phyloP scores from a whole-genome alignment of 2,329 filamentous ascomycete species.

The Bipolaris sorokiniana region DNA sequence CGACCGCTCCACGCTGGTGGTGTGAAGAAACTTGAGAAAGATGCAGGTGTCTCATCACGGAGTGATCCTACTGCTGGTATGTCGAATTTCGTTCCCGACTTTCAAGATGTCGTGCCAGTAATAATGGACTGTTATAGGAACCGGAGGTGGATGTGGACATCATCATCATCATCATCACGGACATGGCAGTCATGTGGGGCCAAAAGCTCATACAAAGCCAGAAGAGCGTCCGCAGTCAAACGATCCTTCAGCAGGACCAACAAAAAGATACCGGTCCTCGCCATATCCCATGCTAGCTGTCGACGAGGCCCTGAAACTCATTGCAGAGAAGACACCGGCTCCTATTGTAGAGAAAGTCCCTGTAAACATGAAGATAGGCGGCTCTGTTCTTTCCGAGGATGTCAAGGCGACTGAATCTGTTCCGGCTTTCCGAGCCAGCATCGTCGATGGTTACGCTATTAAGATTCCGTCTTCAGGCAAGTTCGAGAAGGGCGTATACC shows the following conservation, averaged over 20 bases:
- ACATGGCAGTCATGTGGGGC: constrained; percentile 57
- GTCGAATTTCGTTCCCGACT: background rate
- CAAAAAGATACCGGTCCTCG: constrained; percentile 78
- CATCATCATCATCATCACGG: constrained; percentile 47
- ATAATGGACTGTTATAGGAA: constrained; percentile 16
- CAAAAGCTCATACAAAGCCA: constrained; percentile 73
- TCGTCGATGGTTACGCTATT: constrained; percentile 90
- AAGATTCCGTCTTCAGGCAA: constrained; percentile 46
- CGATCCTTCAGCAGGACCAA: constrained; percentile 64
- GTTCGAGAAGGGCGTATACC: constrained; percentile 76
- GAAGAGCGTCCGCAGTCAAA: constrained; percentile 64
- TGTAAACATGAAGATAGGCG: constrained; percentile 71
- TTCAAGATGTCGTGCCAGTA: background rate
- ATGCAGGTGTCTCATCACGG: constrained; percentile 65
- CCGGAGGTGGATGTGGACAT: constrained; percentile 39
- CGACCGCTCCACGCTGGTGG: constrained; percentile 80
- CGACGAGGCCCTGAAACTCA: constrained; percentile 75
- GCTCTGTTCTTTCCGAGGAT: constrained; percentile 81
- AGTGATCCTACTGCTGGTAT: constrained; percentile 24
- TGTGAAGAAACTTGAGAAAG: constrained; percentile 79
- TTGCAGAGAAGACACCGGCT: constrained; percentile 73
- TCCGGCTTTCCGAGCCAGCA: constrained; percentile 92
- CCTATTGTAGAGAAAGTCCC: constrained; percentile 63
- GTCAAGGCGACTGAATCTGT: constrained; percentile 82
- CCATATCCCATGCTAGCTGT: constrained; percentile 93